Percentiles rank a stretch among this genome's conserved stretches.
Evolutionary conservation across 139 green algal species (phyloP).

Genomic region (Zygnema cylindricum): DNA sequence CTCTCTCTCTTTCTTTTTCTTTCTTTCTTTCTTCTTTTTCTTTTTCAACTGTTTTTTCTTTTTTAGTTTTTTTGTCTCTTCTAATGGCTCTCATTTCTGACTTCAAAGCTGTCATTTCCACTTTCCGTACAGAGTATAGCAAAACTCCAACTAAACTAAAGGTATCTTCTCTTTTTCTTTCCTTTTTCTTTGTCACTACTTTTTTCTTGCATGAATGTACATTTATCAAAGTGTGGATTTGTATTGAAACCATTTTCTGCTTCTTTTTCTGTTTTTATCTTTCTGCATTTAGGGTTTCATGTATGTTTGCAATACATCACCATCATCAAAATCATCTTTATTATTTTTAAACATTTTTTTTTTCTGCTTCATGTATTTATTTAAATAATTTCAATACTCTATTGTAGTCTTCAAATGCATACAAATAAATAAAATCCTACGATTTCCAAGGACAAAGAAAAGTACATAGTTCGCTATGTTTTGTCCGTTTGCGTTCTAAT

Average conservation of each 20-base stretch:
- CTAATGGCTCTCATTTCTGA: slow-evolving; percentile 51
- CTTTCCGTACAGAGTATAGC: slow-evolving; percentile 53
- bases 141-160: slow-evolving; percentile 58
- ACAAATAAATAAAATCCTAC: neutral
- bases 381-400: slow-evolving; percentile 60
- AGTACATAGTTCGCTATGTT: too few species aligned
- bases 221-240: neutral
- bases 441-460: neutral
- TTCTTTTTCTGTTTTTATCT: neutral
- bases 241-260: neutral
- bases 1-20: neutral
- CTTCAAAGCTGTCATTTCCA: slow-evolving; percentile 35
- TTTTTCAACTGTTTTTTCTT: neutral
- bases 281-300: slow-evolving; percentile 1
- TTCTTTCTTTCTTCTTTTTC: neutral
- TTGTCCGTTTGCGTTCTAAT: too few species aligned
- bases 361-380: slow-evolving; percentile 79
- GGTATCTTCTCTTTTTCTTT: slow-evolving; percentile 21
- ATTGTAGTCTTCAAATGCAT: slow-evolving; percentile 16
- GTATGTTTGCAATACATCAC: neutral
- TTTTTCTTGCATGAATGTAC: neutral
- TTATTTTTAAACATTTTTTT: neutral
- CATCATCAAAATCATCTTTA: neutral
- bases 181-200: neutral
- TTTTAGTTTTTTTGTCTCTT: slow-evolving; percentile 30